Base-by-base conservation (phyloP, 768 basidiomycete genomes). In the Panaeolus papilionaceus region DNA sequence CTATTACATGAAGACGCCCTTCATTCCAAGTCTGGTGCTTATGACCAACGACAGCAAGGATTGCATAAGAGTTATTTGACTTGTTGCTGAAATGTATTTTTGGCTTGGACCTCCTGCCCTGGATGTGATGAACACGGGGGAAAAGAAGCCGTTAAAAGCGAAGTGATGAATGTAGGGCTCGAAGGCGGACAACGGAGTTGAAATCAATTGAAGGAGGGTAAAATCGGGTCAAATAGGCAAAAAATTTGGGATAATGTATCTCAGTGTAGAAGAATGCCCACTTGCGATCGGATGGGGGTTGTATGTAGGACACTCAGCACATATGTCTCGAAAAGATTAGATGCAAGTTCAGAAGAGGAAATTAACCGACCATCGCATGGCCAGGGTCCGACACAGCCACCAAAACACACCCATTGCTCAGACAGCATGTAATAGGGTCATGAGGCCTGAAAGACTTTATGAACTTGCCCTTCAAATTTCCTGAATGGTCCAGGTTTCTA, bases 31-130 rank as follows among this genome's bases (percentile, higher is more conserved):
- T 4, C 11, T 16, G 14, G 16, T 16, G 33, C 14, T 23, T 18
- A 49, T 49, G 47, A 49, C 45, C 18, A 7, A 20, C 7, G 26
- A 28, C 28, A 51, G 20, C 47, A 18, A 58, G 4, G 6, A 28
- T 58, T 51, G n/a, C 20, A 26, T 51, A 51, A 20, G 47, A 51
- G 26, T 33, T 12, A 58, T n/a, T 58, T 58, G 4, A 58, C 14
- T 16, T 12, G 1, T 58, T 5, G 33, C 8, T 58, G 54, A 33
- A 58, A 58, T 58, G 54, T 33, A 58, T 33, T 5, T 58, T 58
- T 58, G 37, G 54, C 54, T 58, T 33, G 33, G 54, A 58, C 45
- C 45, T 47, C 54, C 54, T 58, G 54, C 54, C 54, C 20, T 51
- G 11, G 49, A 51, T 51, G 26, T 28, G 33, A 26, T 9, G 26